Percentiles rank a stretch among this genome's conserved stretches.
Conservation (phyloP, 495 filamentous ascomycete genomes). For the Hypoxylon lienhwacheense region DNA sequence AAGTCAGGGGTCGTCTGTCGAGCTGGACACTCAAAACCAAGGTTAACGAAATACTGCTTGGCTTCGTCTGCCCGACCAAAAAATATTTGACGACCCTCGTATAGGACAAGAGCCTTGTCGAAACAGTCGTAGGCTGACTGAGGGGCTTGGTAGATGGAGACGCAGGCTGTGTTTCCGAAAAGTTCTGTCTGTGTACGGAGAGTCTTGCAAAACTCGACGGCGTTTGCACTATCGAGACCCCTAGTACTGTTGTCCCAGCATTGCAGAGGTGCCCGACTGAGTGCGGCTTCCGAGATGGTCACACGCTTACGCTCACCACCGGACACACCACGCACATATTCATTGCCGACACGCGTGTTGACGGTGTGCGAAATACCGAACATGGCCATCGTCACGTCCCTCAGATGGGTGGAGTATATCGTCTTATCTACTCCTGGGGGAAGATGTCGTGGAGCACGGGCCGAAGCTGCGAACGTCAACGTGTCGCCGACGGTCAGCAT, state of each 20-base stretch:
- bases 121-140: slow-evolving; percentile 78
- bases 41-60: slow-evolving; percentile 68
- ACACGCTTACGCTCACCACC: slow-evolving; percentile 85
- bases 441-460: slow-evolving; percentile 65
- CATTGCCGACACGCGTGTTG: slow-evolving; percentile 78
- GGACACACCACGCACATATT: slow-evolving; percentile 75
- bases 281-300: slow-evolving; percentile 72
- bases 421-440: slow-evolving; percentile 60
- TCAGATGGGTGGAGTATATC: slow-evolving; percentile 64
- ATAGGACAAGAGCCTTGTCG: slow-evolving; percentile 76
- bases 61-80: slow-evolving; percentile 67
- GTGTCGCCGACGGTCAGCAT: slow-evolving; percentile 79
- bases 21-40: slow-evolving; percentile 74
- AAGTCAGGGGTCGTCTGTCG: slow-evolving; percentile 80
- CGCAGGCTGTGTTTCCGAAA: slow-evolving; percentile 64
- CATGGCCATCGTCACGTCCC: slow-evolving; percentile 78
- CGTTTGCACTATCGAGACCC: slow-evolving; percentile 78
- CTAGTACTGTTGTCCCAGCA: slow-evolving; percentile 88
- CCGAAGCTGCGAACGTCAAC: slow-evolving; percentile 71
- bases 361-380: slow-evolving; percentile 75
- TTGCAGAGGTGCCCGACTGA: slow-evolving; percentile 68
- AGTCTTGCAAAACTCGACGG: slow-evolving; percentile 76
- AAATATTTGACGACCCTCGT: slow-evolving; percentile 83
- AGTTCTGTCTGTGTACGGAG: slow-evolving; percentile 67
- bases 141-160: slow-evolving; percentile 85